Evolutionary conservation across 2,329 filamentous ascomycete species (phyloP).

Genomic region (Alternaria angustiovoidea): DNA sequence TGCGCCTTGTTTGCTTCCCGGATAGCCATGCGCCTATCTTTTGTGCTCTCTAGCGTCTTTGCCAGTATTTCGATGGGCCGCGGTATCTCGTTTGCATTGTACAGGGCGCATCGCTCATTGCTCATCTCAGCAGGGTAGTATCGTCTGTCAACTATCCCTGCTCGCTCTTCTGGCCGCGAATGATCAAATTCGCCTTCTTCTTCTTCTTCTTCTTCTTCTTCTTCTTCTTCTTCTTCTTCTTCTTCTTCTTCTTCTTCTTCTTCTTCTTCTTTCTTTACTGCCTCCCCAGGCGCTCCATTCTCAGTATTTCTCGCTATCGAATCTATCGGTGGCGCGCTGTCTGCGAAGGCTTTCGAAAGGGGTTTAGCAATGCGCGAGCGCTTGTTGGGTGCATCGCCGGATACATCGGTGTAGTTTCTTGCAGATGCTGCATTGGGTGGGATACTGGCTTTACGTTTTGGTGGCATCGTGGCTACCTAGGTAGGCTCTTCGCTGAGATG

Average conservation of each 20-base stretch:
- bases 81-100: slow-evolving; percentile 72
- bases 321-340: slow-evolving; percentile 12
- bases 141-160: slow-evolving; percentile 59
- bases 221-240: neutral
- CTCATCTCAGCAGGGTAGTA: slow-evolving; percentile 90
- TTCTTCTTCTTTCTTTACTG: slow-evolving; percentile 12
- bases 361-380: slow-evolving; percentile 47
- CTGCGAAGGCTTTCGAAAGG: slow-evolving; percentile 33
- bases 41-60: slow-evolving; percentile 68
- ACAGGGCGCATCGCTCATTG: slow-evolving; percentile 77
- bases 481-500: neutral
- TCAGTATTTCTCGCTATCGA: slow-evolving; percentile 22
- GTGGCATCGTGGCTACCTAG: slow-evolving; percentile 21
- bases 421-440: slow-evolving; percentile 42
- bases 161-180: slow-evolving; percentile 47
- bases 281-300: slow-evolving; percentile 28
- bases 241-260: slow-evolving; percentile 1
- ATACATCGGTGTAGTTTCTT: slow-evolving; percentile 44
- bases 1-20: slow-evolving; percentile 24
- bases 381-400: slow-evolving; percentile 48
- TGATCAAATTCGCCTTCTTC: slow-evolving; percentile 41
- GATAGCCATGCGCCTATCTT: slow-evolving; percentile 61
- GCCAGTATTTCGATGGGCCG: slow-evolving; percentile 76
- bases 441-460: slow-evolving; percentile 38
- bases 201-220: neutral